A percentile compares a stretch with the other conserved stretches of the same genome.
These are phyloP conservation scores for Pachysandra terminalis DNA, from an alignment of 164 flowering plant species.

Conservation along the genomic window DNA sequence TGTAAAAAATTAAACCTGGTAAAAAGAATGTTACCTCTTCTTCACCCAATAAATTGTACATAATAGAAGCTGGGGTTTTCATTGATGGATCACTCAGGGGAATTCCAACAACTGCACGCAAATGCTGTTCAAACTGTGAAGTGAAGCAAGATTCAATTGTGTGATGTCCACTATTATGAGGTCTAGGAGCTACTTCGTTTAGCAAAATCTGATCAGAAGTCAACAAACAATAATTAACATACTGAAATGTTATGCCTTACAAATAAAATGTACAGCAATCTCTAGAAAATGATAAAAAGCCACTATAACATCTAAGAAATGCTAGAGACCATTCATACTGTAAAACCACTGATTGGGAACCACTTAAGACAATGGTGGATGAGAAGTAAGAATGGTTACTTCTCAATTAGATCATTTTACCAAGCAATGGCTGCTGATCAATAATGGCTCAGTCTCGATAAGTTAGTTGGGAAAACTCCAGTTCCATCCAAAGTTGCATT, in stretches of 20 bases:
- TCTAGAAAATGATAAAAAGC: background rate
- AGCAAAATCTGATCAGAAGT: slow-evolving; percentile 57
- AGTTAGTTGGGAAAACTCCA: too few species aligned
- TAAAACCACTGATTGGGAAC: too few species aligned
- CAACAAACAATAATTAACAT: background rate
- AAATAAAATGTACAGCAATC: too few species aligned
- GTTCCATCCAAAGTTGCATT: too few species aligned
- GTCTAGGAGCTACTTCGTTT: slow-evolving; percentile 98
- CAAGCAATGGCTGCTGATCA: too few species aligned
- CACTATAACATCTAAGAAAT: background rate
- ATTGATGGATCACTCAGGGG: slow-evolving; percentile 97
- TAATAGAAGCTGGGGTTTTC: slow-evolving; percentile 89
- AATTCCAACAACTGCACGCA: slow-evolving; percentile 91
- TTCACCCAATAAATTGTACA: slow-evolving; percentile 95
- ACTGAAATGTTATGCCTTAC: background rate
- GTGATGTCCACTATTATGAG: slow-evolving; percentile 98
- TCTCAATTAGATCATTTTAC: too few species aligned
- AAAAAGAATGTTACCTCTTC: slow-evolving; percentile 55
- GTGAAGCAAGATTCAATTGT: slow-evolving; percentile 91
- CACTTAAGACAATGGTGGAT: too few species aligned
- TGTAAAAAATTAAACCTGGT: too few species aligned
- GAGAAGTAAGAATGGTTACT: too few species aligned
- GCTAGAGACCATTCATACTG: background rate
- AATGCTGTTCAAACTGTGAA: slow-evolving; percentile 91
- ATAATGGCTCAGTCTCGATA: too few species aligned